Evolutionary conservation across 805 yeast species (phyloP).

Genomic region (Torulaspora gathmanii): DNA sequence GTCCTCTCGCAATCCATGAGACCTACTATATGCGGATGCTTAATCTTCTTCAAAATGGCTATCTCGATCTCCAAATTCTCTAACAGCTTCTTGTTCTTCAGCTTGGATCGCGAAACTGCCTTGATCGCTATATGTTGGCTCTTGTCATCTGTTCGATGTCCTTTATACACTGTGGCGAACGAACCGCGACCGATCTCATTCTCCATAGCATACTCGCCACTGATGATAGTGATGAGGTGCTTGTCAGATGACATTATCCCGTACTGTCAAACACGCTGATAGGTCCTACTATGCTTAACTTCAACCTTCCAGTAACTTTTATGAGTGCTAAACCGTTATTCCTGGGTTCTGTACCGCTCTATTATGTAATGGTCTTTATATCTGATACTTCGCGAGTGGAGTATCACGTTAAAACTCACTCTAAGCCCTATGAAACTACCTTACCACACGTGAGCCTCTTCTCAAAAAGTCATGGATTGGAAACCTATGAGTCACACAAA

Average conservation of each 20-base stretch:
- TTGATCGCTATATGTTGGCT: constrained; percentile 77
- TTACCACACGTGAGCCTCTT: constrained; percentile 2
- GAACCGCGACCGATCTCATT: constrained; percentile 90
- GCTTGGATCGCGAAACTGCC: constrained; percentile 74
- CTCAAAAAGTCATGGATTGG: constrained; percentile 4
- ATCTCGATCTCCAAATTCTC: constrained; percentile 93
- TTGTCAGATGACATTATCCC: constrained; percentile 9
- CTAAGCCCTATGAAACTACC: background rate
- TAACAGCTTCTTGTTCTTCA: constrained; percentile 78
- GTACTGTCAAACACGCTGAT: background rate
- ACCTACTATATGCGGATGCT: constrained; percentile 90
- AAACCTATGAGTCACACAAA: constrained; percentile 1
- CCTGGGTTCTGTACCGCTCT: background rate
- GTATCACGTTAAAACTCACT: constrained; percentile 3
- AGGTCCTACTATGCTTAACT: background rate
- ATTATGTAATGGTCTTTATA: background rate
- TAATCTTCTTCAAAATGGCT: constrained; percentile 76
- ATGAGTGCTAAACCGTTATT: background rate
- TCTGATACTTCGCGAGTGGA: constrained; percentile 4
- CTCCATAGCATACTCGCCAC: constrained; percentile 30
- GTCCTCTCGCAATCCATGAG: constrained; percentile 80
- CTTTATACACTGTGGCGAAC: constrained; percentile 92
- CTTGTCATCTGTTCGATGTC: constrained; percentile 42
- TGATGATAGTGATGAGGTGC: constrained; percentile 12
- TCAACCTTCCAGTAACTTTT: background rate